Base-by-base conservation (phyloP, 2,329 filamentous ascomycete genomes). In the Davidsoniella virescens region DNA sequence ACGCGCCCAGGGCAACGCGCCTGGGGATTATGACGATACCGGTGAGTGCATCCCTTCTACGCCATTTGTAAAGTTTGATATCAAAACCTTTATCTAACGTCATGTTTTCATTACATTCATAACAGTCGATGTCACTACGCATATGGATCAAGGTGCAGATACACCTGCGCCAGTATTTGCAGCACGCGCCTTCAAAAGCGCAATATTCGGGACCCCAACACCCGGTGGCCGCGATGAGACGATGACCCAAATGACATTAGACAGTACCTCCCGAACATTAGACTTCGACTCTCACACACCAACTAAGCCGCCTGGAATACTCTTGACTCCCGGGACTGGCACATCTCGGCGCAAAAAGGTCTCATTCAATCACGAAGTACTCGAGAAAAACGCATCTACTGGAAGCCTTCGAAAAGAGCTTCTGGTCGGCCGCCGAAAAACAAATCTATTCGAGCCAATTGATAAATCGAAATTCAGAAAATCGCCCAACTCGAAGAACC, bases 91-190 rank as follows among this genome's bases (percentile, higher is more conserved):
- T 4, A 33, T 45, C 25, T n/a, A 20, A 16, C 38, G 8, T 8
- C 9, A 40, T 16, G 14, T 14, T 40, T 16, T 16, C 38, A 40
- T 16, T n/a, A 20, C 44, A 2, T 8, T 12, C 12, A 25, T 17
- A 26, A 18, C 39, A 49, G 47, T 10, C 18, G 66, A 56, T 45
- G 59, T 70, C 43, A 68, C 58, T 2, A 69, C 69, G 0, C 70
- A 72, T 54, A 56, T 73, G 39, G 77, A 82, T 14, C 67, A 68
- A 29, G 52, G 42, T 16, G 77, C 78, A 38, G 78, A 82, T 56
- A 82, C 78, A 14, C 78, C 78, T 5, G 78, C 76, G 0, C 78
- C 78, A 2, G 72, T 82, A 0, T 82, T 82, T 59, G 78, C 78
- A 2, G 78, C 78, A 37, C 71, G 78, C 53, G 78, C 78, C 5